These are phyloP conservation scores for Durusdinium trenchii DNA, from an alignment of 73 alveolate genomes.

Conservation along the genomic window DNA sequence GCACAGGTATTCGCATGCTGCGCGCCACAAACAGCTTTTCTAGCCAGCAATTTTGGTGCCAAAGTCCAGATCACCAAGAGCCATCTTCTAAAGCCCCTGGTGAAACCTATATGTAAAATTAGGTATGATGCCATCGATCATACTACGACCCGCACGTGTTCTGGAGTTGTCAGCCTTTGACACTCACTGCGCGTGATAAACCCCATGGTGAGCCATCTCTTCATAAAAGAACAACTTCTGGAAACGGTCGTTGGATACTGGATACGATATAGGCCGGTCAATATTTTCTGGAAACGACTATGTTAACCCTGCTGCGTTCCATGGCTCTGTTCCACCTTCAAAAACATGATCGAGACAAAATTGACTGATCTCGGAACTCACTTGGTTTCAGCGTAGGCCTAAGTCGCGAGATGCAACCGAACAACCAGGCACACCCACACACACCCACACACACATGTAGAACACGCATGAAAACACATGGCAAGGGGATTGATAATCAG, in stretches of 20 bases:
- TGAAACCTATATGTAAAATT: no score
- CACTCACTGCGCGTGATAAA: neutral
- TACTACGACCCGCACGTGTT: no score
- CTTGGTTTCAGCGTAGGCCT: neutral
- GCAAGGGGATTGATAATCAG: neutral
- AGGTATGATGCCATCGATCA: no score
- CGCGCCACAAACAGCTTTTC: neutral
- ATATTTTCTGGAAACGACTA: no score
- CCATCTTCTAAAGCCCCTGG: no score
- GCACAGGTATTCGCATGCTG: neutral
- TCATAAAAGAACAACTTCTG: neutral
- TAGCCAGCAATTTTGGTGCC: neutral
- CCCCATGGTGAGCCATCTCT: neutral
- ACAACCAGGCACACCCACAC: neutral
- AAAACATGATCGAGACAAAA: neutral
- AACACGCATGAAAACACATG: neutral
- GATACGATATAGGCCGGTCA: no score
- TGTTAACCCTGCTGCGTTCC: neutral
- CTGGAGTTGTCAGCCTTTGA: no score
- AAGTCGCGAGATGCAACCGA: neutral
- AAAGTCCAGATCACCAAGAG: no score
- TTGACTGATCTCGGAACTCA: neutral
- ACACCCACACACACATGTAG: neutral
- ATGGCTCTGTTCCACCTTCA: neutral
- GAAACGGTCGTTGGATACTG: neutral